Base-by-base conservation (phyloP, 768 basidiomycete species). In the Agaricus blazei region DNA sequence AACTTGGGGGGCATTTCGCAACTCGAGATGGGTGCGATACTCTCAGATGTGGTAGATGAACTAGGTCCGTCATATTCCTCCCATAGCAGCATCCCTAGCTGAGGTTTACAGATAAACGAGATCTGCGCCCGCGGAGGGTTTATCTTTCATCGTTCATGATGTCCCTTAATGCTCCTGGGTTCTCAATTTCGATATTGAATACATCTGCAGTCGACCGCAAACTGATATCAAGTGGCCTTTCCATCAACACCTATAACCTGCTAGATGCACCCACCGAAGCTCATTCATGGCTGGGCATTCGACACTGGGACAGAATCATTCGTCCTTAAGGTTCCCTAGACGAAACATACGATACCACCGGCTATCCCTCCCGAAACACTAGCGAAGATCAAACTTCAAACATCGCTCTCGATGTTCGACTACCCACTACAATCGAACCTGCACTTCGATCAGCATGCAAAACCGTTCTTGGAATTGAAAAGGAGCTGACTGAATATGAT, bases 121-220 rank as follows among this genome's bases (percentile, higher is more conserved):
- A 64, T 24, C 68, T 80, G 29, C 56, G 61, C 43, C 79, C 76
- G 0, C 57, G 63, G 14, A 67, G 80, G 14, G 68, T 80, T 8
- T 80, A 79, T 62, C 65, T 68, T 6, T 76, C 78, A 3, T 65
- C 76, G 2, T 84, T 76, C 64, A 82, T 83, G 79, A 81, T 81
- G 1, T 81, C 79, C 6, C 72, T 83, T 56, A 82, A 83, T 61
- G 79, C 79, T 19, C 81, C 82, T 1, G 81, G 81, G 24, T 77
- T 82, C 62, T 82, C 79, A 1, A 65, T 82, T 41, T 79, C 78
- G 14, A 62, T 81, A 3, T 68, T 81, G 9, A 81, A 83, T 58
- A 59, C 75, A 26, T 71, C 75, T 15, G 65, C 63, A 27, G 63
- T 74, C 19, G 40, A 64, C 9, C 62, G 29, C 12, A 9, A 27